Conservation (phyloP, 768 basidiomycete species). For the Kwoniella botswanensis region DNA sequence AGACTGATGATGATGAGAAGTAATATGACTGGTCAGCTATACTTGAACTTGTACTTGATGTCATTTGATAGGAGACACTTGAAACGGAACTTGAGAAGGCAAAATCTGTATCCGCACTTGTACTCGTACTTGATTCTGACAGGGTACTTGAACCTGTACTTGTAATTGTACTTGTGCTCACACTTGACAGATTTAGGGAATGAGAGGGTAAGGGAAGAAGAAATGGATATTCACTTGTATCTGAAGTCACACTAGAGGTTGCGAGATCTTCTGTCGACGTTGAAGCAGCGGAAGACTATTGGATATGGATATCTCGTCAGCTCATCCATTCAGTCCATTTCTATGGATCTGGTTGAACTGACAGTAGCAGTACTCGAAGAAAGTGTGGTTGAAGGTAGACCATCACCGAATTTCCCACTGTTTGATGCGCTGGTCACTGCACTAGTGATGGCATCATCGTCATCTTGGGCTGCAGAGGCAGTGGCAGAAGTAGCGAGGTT, state of each 20-base stretch:
- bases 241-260: slow-evolving; percentile 8
- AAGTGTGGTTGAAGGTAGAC: background rate
- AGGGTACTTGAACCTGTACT: background rate
- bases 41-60: background rate
- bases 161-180: slow-evolving; percentile 1
- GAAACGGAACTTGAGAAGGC: background rate
- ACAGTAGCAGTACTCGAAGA: slow-evolving; percentile 10
- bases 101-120: background rate
- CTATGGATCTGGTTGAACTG: background rate
- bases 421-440: slow-evolving; percentile 18
- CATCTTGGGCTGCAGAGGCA: slow-evolving; percentile 6
- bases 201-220: background rate
- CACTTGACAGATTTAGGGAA: background rate
- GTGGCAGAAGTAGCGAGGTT: background rate
- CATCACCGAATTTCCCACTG: slow-evolving; percentile 1
- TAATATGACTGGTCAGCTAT: background rate
- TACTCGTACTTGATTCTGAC: background rate
- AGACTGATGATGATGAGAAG: slow-evolving; percentile 3
- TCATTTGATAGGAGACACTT: background rate
- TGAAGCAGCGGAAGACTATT: slow-evolving; percentile 5
- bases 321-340: background rate
- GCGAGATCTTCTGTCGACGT: slow-evolving; percentile 7
- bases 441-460: slow-evolving; percentile 11
- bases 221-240: slow-evolving; percentile 9
- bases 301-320: background rate